Evolutionary conservation across 1,139 yeast genomes (phyloP).

Genomic region (Suhomyces anneliseae): DNA sequence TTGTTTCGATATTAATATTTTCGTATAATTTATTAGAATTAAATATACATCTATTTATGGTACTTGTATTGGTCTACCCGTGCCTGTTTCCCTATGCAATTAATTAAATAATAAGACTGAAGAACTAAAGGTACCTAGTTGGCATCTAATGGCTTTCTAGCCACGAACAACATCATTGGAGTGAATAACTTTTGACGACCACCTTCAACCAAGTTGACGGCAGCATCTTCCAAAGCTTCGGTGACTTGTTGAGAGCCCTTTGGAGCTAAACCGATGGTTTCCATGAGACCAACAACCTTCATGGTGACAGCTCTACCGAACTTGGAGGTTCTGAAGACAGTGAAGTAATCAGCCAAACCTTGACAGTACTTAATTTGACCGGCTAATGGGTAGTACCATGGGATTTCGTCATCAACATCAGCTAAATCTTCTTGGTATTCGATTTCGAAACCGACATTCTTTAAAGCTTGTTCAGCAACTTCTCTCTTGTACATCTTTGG

Average conservation of each 20-base stretch:
- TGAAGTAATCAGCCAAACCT: slow-evolving; percentile 71
- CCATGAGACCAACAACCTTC: slow-evolving; percentile 75
- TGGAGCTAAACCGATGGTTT: slow-evolving; percentile 86
- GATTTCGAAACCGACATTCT: slow-evolving; percentile 84
- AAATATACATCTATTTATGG: too few relatives aligned
- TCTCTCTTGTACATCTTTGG: slow-evolving; percentile 90
- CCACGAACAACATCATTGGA: slow-evolving; percentile 93
- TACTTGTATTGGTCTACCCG: too few relatives aligned
- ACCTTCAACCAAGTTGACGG: slow-evolving; percentile 91
- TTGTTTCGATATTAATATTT: too few relatives aligned
- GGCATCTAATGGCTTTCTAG: slow-evolving; percentile 62
- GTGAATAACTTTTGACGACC: slow-evolving; percentile 87
- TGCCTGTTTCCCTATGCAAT: too few relatives aligned
- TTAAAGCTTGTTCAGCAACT: slow-evolving; percentile 86
- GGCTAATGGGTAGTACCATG: slow-evolving; percentile 97
- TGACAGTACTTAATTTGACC: slow-evolving; percentile 93
- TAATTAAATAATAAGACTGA: slow-evolving; percentile 3
- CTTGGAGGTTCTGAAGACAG: slow-evolving; percentile 85
- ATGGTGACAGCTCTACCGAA: slow-evolving; percentile 87
- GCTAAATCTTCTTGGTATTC: slow-evolving; percentile 80
- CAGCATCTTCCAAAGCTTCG: slow-evolving; percentile 93
- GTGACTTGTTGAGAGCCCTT: slow-evolving; percentile 92
- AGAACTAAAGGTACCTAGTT: slow-evolving; percentile 1
- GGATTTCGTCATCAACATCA: slow-evolving; percentile 75
- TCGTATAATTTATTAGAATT: too few relatives aligned